Evolutionary conservation across 1,284 basidiomycete genomes (phyloP).

Genomic region (Cutaneotrichosporon cutaneum): DNA sequence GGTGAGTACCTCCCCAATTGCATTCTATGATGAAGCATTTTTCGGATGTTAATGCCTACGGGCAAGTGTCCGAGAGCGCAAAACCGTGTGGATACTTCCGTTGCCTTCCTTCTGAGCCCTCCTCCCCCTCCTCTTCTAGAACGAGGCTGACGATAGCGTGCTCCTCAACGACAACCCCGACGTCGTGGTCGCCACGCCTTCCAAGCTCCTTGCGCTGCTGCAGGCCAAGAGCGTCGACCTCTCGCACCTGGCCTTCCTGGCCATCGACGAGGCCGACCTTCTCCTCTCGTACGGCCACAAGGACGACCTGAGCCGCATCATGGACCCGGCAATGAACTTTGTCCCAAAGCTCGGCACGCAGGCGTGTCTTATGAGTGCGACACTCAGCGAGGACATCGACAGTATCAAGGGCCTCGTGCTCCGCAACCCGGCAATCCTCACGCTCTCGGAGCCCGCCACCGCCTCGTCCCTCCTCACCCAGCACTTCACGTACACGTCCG

Average conservation of each 20-base stretch:
- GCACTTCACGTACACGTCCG: constrained; percentile 76
- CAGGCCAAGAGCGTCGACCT: constrained; percentile 66
- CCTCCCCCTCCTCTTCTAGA: not conserved
- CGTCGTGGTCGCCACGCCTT: constrained; percentile 87
- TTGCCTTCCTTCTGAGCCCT: constrained; percentile 54
- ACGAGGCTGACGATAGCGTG: constrained; percentile 53
- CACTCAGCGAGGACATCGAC: constrained; percentile 94
- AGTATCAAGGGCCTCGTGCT: constrained; percentile 83
- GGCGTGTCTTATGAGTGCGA: constrained; percentile 96
- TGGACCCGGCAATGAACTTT: constrained; percentile 59
- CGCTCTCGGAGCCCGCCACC: constrained; percentile 80
- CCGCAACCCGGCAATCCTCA: constrained; percentile 79
- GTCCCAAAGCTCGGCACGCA: constrained; percentile 84
- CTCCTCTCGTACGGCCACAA: constrained; percentile 97
- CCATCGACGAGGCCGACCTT: constrained; percentile 97
- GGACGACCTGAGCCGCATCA: constrained; percentile 81
- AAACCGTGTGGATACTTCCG: constrained; percentile 53
- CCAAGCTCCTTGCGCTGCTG: constrained; percentile 73
- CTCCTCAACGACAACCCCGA: constrained; percentile 89
- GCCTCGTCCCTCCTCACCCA: constrained; percentile 69
- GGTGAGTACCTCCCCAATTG: constrained; percentile 57
- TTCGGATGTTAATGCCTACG: constrained; percentile 49
- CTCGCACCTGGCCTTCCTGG: constrained; percentile 71
- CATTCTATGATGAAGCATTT: constrained; percentile 50
- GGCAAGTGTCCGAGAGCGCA: constrained; percentile 52